A percentile compares a stretch with the other conserved stretches of the same genome.
These are phyloP conservation scores for Coemansia sp. DNA, from an alignment of 192 early-diverging fungal genomes.

Conservation along the genomic window DNA sequence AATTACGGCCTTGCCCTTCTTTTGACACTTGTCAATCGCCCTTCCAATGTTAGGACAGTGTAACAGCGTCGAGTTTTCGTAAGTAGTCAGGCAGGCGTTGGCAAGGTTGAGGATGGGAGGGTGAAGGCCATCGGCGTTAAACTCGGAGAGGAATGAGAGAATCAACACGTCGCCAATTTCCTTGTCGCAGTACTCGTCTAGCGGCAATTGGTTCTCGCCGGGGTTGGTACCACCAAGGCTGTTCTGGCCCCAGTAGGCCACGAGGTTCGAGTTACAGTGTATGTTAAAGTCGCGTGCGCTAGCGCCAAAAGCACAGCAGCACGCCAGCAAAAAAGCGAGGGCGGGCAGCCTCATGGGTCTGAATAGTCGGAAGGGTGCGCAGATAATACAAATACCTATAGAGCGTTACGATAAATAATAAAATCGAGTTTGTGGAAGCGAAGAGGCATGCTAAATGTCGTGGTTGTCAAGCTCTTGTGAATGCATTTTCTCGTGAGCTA, in stretches of 20 bases:
- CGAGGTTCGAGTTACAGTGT: constrained; percentile 55
- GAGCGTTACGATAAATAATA: background rate
- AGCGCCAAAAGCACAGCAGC: constrained; percentile 3
- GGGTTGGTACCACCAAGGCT: constrained; percentile 52
- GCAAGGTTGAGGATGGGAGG: constrained; percentile 68
- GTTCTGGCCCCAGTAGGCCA: constrained; percentile 62
- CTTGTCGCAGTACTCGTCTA: constrained; percentile 62
- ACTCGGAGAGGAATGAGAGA: constrained; percentile 64
- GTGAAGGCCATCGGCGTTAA: constrained; percentile 59
- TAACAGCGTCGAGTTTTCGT: constrained; percentile 61
- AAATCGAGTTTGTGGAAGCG: background rate
- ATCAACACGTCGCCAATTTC: constrained; percentile 55
- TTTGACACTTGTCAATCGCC: constrained; percentile 72
- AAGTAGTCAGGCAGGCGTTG: constrained; percentile 60
- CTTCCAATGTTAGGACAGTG: constrained; percentile 66
- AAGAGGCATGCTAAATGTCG: background rate
- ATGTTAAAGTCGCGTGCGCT: constrained; percentile 51
- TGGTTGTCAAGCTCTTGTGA: background rate
- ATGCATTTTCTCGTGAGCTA: background rate
- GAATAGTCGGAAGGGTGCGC: background rate
- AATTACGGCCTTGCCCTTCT: constrained; percentile 67
- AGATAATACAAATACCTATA: background rate
- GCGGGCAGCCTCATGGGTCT: constrained; percentile 17
- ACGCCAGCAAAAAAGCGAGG: constrained; percentile 16
- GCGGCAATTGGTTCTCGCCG: constrained; percentile 50